A percentile compares a stretch with the other conserved stretches of the same genome.
Evolutionary conservation across 106 monocot species (phyloP).

Genomic region (Vanilla planifolia): DNA sequence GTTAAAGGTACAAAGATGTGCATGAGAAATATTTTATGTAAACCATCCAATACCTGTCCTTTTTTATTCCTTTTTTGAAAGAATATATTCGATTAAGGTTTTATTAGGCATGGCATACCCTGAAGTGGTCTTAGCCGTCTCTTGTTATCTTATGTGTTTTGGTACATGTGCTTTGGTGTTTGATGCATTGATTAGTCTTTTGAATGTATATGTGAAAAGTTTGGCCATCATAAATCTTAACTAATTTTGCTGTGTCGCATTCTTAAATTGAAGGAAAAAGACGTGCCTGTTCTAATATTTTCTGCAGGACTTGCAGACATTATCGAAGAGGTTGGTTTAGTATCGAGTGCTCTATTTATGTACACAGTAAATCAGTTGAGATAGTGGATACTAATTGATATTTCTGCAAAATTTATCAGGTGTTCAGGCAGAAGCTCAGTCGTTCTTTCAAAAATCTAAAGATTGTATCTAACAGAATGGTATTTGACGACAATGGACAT

Average conservation of each 20-base stretch:
- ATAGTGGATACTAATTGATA: neutral
- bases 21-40: too few relatives aligned
- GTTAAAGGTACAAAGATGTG: too few relatives aligned
- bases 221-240: too few relatives aligned
- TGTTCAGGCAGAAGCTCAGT: slow-evolving; percentile 82
- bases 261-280: slow-evolving; percentile 49
- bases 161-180: too few relatives aligned
- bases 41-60: too few relatives aligned
- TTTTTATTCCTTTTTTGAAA: too few relatives aligned
- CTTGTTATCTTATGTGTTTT: too few relatives aligned
- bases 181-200: too few relatives aligned
- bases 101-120: too few relatives aligned
- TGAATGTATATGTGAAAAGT: too few relatives aligned
- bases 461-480: slow-evolving; percentile 84
- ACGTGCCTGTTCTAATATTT: slow-evolving; percentile 73
- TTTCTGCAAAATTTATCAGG: slow-evolving; percentile 29
- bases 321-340: slow-evolving; percentile 60
- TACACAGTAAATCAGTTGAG: neutral
- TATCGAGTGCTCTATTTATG: neutral
- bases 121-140: too few relatives aligned
- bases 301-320: slow-evolving; percentile 85
- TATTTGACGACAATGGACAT: slow-evolving; percentile 51
- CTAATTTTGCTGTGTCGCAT: neutral
- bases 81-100: too few relatives aligned
- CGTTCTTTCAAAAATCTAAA: slow-evolving; percentile 76